Conservation (phyloP, 116 monocot genomes). For the Posidonia oceanica region DNA sequence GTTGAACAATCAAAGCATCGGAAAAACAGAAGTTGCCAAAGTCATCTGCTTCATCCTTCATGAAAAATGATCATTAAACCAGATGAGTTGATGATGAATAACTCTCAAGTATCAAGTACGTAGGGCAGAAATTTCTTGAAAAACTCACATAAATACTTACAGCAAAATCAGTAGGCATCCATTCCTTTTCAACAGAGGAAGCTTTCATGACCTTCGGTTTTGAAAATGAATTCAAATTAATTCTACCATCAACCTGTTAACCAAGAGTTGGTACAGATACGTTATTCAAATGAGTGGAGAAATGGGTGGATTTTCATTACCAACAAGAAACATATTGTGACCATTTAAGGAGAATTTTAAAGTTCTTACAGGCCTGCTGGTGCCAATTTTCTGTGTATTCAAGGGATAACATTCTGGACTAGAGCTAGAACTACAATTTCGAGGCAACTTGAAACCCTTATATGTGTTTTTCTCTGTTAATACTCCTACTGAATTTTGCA, state of each 20-base stretch:
- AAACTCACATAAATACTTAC: conserved; percentile 3
- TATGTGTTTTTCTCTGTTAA: conserved; percentile 1
- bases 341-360: too few species aligned
- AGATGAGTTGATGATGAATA: conserved; percentile 15
- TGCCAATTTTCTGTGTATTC: background rate
- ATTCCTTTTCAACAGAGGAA: background rate
- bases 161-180: background rate
- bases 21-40: conserved; percentile 24
- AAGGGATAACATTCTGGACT: background rate
- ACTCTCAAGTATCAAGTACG: background rate
- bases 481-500: background rate
- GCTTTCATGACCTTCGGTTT: background rate
- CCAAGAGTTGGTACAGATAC: background rate
- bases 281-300: too few species aligned
- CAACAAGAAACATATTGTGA: too few species aligned
- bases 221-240: background rate
- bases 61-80: conserved; percentile 13
- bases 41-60: conserved; percentile 12
- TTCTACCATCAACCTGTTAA: background rate
- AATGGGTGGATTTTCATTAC: too few species aligned
- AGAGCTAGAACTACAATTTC: background rate
- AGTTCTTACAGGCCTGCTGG: background rate
- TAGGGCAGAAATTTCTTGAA: background rate
- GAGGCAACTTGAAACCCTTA: background rate
- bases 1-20: conserved; percentile 6